phyloP scores from a whole-genome alignment of 768 basidiomycete genomes.

The Naematelia encephala region DNA sequence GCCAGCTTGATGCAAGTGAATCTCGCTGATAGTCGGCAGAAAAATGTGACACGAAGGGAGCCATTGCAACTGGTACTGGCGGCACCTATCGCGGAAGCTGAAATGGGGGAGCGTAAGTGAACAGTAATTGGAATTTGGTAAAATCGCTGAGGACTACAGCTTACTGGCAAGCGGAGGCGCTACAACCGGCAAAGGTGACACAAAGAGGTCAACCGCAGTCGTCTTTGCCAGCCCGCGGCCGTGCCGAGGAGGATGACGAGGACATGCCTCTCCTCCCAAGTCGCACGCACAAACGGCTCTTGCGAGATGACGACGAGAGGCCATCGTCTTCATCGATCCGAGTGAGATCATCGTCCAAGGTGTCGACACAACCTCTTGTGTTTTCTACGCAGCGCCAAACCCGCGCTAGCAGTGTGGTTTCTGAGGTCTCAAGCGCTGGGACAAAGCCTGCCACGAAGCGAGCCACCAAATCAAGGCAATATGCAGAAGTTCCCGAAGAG shows the following conservation, averaged over 20 bases:
- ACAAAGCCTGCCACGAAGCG: background rate
- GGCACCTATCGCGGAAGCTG: conserved; percentile 23
- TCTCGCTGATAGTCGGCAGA: conserved; percentile 23
- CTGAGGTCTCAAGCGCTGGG: conserved; percentile 9
- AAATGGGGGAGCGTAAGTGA: conserved; percentile 39
- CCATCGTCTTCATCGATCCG: background rate
- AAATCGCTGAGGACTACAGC: conserved; percentile 21
- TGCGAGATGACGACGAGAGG: background rate
- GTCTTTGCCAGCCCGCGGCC: conserved; percentile 25
- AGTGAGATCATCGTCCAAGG: background rate
- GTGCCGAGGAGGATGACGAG: conserved; percentile 17
- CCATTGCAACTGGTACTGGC: conserved; percentile 34
- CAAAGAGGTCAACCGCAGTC: conserved; percentile 11
- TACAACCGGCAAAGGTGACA: conserved; percentile 6
- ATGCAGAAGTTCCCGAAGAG: background rate
- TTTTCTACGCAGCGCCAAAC: background rate
- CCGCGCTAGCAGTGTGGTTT: conserved; percentile 4
- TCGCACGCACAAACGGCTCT: background rate
- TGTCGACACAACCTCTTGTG: background rate
- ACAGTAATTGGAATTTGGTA: background rate
- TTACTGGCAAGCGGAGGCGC: conserved; percentile 33
- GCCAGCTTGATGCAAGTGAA: background rate
- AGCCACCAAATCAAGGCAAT: background rate
- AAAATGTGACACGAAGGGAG: conserved; percentile 29
- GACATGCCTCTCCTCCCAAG: conserved; percentile 9